Base-by-base conservation (phyloP, 2,329 filamentous ascomycete species). In the Colletotrichum tofieldiae region DNA sequence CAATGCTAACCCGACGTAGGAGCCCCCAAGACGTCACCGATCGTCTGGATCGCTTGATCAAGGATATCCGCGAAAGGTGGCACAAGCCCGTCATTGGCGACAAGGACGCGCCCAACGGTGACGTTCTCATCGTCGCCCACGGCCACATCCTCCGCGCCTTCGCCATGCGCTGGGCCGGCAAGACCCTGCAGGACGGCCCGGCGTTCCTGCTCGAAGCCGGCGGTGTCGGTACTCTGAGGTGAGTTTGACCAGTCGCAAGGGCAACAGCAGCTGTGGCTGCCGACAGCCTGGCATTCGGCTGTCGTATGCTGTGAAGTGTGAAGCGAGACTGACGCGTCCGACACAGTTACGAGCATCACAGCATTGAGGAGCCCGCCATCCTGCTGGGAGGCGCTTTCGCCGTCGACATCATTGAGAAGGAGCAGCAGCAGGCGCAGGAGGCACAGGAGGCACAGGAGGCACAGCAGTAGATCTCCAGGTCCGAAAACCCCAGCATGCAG, bases 71-170 rank as follows among this genome's bases (percentile, higher is more conserved):
- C 26, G 82, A 87, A 32, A 90, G 87, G 75, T 92, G 88, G 82
- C 93, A 95, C 76, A 81, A 81, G 3, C 87, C 88, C 0, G 88
- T 86, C 61, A 92, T 96, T 75, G 80, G 82, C 58, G 79, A 79
- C 69, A 79, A 78, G 61, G 77, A 84, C 35, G 84, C 82, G 12
- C 47, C 49, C 20, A 73, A 75, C 23, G 82, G 82, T 9, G 83
- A 84, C 79, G 73, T 85, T 78, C 12, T 89, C 32, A 86, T 98
- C 60, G 94, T 98, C 7, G 95, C 94, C 29, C 95, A 98, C 79
- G 95, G 95, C 0, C 95, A 98, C 83, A 96, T 98, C 68, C 84
- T 98, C 65, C 88, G 95, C 20, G 94, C 94, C 0, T 94, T 98
- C 80, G 95, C 95, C 8, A 94, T 96, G 86, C 88, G 95, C 41